Conservation (phyloP, 2,329 filamentous ascomycete species). For the Rhinocladiella similis region DNA sequence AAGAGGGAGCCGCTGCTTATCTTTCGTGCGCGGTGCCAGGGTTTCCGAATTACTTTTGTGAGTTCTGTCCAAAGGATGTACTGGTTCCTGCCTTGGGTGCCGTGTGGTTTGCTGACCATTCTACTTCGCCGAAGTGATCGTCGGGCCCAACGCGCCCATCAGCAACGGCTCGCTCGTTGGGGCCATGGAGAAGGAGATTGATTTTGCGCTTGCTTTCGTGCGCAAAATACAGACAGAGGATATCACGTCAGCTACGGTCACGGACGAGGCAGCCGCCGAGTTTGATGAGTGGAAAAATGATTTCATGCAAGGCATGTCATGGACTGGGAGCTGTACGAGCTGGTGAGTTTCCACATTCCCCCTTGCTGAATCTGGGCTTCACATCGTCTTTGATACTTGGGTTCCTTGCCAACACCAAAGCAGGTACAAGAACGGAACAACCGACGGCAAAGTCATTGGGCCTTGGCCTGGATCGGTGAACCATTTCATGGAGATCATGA, state of each 20-base stretch:
- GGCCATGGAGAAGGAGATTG: constrained; percentile 6
- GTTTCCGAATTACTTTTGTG: constrained; percentile 32
- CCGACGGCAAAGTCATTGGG: neutral
- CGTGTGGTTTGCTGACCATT: neutral
- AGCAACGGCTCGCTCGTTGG: constrained; percentile 27
- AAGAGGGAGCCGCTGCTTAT: neutral
- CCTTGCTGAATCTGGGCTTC: too few relatives aligned
- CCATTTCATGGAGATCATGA: neutral
- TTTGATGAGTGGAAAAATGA: constrained; percentile 41
- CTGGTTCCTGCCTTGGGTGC: too few relatives aligned
- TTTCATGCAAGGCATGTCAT: constrained; percentile 30
- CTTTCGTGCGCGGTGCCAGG: neutral
- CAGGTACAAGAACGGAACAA: neutral
- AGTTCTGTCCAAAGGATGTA: neutral
- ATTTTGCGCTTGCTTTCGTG: constrained; percentile 8
- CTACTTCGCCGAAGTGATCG: constrained; percentile 19
- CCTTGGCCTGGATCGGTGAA: neutral
- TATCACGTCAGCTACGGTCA: constrained; percentile 11
- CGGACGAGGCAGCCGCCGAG: constrained; percentile 30
- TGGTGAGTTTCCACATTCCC: too few relatives aligned
- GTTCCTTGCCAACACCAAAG: neutral
- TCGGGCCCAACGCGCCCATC: constrained; percentile 34
- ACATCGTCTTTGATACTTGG: too few relatives aligned
- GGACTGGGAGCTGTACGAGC: neutral
- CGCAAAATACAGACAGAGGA: constrained; percentile 18